Conservation (phyloP, 1,139 yeast species). For the Candida neerlandica region DNA sequence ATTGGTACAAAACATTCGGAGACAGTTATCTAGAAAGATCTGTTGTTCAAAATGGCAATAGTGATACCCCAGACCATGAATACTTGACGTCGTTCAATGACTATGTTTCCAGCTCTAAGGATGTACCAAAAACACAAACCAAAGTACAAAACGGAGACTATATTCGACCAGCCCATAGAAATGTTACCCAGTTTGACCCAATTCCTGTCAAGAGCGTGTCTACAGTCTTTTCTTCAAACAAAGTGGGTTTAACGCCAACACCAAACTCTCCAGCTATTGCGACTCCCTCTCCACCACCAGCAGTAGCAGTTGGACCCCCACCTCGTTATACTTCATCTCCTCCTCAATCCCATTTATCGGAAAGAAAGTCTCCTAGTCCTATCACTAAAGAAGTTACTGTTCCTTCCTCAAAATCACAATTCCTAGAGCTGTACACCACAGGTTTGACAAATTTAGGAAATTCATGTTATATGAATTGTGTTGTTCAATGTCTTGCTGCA, state of each 20-base stretch:
- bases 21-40: constrained; percentile 29
- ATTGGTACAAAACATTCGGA: constrained; percentile 40
- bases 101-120: constrained; percentile 36
- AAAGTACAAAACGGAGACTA: constrained; percentile 7
- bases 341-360: constrained; percentile 2
- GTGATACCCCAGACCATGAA: background rate
- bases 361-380: constrained; percentile 16
- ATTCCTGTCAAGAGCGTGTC: background rate
- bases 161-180: constrained; percentile 8
- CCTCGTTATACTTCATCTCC: background rate
- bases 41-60: background rate
- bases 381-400: constrained; percentile 13
- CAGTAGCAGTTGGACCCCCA: no score
- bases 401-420: constrained; percentile 15
- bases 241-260: constrained; percentile 1
- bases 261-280: background rate
- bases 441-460: constrained; percentile 86
- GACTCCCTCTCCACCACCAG: background rate
- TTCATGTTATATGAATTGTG: constrained; percentile 92
- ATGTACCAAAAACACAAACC: background rate
- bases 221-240: background rate
- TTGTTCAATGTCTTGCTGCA: constrained; percentile 75
- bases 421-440: constrained; percentile 40
- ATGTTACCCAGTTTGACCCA: constrained; percentile 9
- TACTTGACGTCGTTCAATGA: constrained; percentile 45